Evolutionary conservation across 2,329 filamentous ascomycete genomes (phyloP), one percentile per base, ranked within the genome.

Genomic region (Aspergillus sp.): DNA sequence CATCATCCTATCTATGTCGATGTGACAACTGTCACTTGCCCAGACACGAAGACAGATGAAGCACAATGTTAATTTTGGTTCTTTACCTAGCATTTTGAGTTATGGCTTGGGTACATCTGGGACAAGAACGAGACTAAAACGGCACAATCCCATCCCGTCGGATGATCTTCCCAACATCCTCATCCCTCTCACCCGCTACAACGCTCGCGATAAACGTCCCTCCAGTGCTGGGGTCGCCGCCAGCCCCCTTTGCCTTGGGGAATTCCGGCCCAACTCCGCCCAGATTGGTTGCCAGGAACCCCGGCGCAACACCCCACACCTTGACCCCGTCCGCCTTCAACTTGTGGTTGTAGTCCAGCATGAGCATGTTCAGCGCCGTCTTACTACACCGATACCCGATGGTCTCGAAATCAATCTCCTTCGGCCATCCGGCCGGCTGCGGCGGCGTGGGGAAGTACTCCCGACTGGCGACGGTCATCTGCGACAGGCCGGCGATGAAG

Each of bases 301-400:
- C 81, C 0, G 79, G 80, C 5, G 70, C 75, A n/a, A 82, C 62
- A 25, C 63, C 61, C 67, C 71, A 82, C 0, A 78, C 75, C 60
- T 78, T 80, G 4, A 82, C 77, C 0, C 78, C 78, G 40, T 83
- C 80, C 1, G 72, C 70, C 43, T 66, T 70, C 23, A 83, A 64
- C 1, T 71, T 56, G 32, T 72, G 67, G 23, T 62, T 46, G 73
- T 73, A 79, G 52, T 78, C 73, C 5, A 71, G 64, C 76, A 79
- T 76, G 56, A 80, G 53, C 77, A 80, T 80, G 55, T 79, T 80
- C 50, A 80, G 58, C 0, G 71, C 76, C 2, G 70, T 71, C 62
- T 80, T 80, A 19, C 64, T 60, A 21, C 64, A 65, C 3, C 76
- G 71, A 54, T 80, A 80, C 2, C 65, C 63, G 0, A 60, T 45